Evolutionary conservation across 2,329 filamentous ascomycete species (phyloP).

Genomic region (Sordariomycetes sp.): DNA sequence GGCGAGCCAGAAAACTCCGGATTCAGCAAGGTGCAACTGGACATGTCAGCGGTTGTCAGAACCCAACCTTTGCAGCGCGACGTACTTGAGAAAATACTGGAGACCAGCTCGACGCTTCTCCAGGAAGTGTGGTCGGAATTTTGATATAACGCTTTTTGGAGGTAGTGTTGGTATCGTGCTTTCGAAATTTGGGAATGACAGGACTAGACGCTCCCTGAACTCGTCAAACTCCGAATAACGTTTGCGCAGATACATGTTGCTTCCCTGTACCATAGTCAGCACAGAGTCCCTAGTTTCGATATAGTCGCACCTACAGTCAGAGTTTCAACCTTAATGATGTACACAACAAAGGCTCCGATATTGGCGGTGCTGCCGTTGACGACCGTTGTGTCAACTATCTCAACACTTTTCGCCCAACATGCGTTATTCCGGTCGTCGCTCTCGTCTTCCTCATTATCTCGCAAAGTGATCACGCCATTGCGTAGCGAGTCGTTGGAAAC

Average conservation of each 20-base stretch:
- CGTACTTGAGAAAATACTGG: slow-evolving; percentile 89
- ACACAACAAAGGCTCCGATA: slow-evolving; percentile 88
- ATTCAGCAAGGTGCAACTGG: slow-evolving; percentile 83
- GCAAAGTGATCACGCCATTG: slow-evolving; percentile 47
- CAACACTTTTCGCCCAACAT: slow-evolving; percentile 57
- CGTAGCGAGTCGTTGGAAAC: slow-evolving; percentile 38
- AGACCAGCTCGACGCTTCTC: slow-evolving; percentile 75
- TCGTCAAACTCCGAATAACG: slow-evolving; percentile 93
- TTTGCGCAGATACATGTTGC: slow-evolving; percentile 53
- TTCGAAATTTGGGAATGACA: slow-evolving; percentile 75
- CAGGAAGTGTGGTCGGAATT: slow-evolving; percentile 76
- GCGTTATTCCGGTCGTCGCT: slow-evolving; percentile 42
- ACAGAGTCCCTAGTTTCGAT: not conserved
- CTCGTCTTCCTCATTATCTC: slow-evolving; percentile 50
- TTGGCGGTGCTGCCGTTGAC: slow-evolving; percentile 48
- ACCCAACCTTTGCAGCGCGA: slow-evolving; percentile 8
- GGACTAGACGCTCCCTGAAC: slow-evolving; percentile 62
- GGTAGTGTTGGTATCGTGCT: slow-evolving; percentile 84
- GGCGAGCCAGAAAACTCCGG: slow-evolving; percentile 91
- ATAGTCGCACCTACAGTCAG: slow-evolving; percentile 55
- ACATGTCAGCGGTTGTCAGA: slow-evolving; percentile 1
- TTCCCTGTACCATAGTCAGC: slow-evolving; percentile 33
- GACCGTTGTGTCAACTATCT: slow-evolving; percentile 46
- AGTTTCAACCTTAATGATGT: slow-evolving; percentile 83
- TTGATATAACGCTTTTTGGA: slow-evolving; percentile 83